A percentile compares a stretch with the other conserved stretches of the same genome.
These are phyloP conservation scores for Hypomyces perniciosus DNA, from an alignment of 2,329 filamentous ascomycete species.

Conservation along the genomic window DNA sequence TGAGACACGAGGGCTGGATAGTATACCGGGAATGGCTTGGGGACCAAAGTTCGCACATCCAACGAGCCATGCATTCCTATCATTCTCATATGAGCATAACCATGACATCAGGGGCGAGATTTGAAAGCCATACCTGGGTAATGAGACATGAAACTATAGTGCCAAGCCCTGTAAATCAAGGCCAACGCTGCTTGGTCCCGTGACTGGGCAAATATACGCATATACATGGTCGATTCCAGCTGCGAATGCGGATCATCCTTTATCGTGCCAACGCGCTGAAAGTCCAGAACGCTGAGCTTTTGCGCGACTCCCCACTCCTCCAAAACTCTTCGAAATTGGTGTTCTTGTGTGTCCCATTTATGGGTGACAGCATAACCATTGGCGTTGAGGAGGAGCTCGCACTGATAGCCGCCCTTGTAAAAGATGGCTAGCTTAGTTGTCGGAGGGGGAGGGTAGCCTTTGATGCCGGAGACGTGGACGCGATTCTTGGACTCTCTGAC, in stretches of 20 bases:
- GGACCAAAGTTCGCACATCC: conserved; percentile 35
- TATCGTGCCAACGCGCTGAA: conserved; percentile 33
- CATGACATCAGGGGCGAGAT: background rate
- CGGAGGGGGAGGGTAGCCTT: conserved; percentile 38
- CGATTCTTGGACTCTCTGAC: conserved; percentile 29
- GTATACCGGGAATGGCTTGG: conserved; percentile 18
- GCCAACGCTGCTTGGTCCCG: conserved; percentile 22
- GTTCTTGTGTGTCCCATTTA: conserved; percentile 45
- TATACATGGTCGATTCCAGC: conserved; percentile 36
- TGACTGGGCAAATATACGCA: conserved; percentile 39
- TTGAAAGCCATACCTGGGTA: conserved; percentile 23
- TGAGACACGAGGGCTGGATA: conserved; percentile 22
- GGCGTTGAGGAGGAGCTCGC: conserved; percentile 38
- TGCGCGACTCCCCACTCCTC: conserved; percentile 30
- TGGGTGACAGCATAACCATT: conserved; percentile 41
- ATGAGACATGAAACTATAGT: conserved; percentile 34
- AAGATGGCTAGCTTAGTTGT: conserved; percentile 49
- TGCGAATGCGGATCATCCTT: conserved; percentile 33
- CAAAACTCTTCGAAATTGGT: conserved; percentile 39
- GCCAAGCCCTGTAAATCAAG: conserved; percentile 25
- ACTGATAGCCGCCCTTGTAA: conserved; percentile 42
- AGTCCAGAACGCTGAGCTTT: conserved; percentile 45
- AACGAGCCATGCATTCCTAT: conserved; percentile 36
- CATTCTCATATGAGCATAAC: background rate
- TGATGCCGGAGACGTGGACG: conserved; percentile 35